Conservation (phyloP, 2,329 filamentous ascomycete species). For the Daldinia eschscholtzii region DNA sequence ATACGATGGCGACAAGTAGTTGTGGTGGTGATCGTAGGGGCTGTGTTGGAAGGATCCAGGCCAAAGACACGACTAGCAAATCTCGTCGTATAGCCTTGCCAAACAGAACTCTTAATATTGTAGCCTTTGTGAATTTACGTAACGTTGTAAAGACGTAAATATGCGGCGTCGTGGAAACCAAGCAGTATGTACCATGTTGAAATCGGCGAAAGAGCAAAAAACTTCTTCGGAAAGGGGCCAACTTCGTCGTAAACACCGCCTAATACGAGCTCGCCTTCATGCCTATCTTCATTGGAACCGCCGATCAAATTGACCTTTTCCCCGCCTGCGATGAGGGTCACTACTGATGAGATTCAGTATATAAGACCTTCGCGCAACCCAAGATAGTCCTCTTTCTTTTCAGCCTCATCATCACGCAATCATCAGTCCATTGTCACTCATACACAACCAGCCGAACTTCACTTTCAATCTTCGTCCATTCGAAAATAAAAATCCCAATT, state of each 20-base stretch:
- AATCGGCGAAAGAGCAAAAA: neutral
- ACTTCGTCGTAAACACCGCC: neutral
- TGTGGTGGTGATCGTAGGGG: no score
- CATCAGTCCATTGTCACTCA: neutral
- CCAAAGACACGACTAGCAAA: neutral
- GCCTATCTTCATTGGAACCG: neutral
- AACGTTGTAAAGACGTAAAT: neutral
- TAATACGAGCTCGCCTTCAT: neutral
- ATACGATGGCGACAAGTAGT: neutral
- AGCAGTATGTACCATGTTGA: neutral
- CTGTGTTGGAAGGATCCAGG: neutral
- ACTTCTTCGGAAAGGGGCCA: no score
- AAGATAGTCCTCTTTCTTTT: neutral
- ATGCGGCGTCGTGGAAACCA: neutral
- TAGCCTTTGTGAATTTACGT: neutral
- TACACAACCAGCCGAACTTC: neutral
- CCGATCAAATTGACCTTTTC: neutral
- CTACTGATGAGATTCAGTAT: neutral
- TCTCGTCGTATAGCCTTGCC: neutral
- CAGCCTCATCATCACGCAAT: slow-evolving; percentile 5
- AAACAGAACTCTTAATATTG: neutral
- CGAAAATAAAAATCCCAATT: neutral
- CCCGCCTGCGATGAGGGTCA: neutral
- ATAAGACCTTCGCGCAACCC: neutral
- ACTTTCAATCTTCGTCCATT: neutral